These are phyloP conservation scores for Cercospora brassicicola DNA, from an alignment of 2,329 filamentous ascomycete species.

Conservation along the genomic window DNA sequence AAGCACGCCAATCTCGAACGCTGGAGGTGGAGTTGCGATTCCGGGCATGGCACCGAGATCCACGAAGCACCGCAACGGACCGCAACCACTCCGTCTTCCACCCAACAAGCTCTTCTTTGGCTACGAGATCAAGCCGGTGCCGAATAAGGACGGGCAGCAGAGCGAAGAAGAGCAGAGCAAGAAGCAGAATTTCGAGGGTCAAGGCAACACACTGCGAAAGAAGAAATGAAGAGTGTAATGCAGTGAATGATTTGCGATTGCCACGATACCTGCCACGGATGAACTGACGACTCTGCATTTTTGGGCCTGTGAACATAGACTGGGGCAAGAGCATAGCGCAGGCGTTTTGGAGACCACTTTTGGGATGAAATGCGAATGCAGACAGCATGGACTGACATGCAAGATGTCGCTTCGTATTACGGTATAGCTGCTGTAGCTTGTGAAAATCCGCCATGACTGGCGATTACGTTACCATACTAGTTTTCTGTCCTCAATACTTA, in stretches of 20 bases:
- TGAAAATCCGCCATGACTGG: neutral
- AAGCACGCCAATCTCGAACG: slow-evolving; percentile 62
- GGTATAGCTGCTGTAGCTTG: neutral
- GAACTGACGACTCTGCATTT: slow-evolving; percentile 11
- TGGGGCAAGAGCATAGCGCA: neutral
- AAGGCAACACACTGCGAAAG: slow-evolving; percentile 80
- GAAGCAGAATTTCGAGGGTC: slow-evolving; percentile 65
- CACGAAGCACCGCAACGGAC: slow-evolving; percentile 66
- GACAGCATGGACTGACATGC: neutral
- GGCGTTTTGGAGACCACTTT: neutral
- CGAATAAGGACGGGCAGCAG: slow-evolving; percentile 69
- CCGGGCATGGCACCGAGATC: slow-evolving; percentile 31
- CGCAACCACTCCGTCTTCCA: slow-evolving; percentile 78
- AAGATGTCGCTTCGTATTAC: neutral
- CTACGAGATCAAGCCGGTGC: slow-evolving; percentile 86
- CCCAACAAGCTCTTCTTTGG: slow-evolving; percentile 95
- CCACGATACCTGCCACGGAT: neutral
- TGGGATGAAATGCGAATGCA: neutral
- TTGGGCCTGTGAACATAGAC: slow-evolving; percentile 2
- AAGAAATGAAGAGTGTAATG: slow-evolving; percentile 54
- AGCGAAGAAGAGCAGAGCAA: slow-evolving; percentile 61
- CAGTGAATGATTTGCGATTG: neutral
- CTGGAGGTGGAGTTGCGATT: slow-evolving; percentile 43
- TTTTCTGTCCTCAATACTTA: neutral
- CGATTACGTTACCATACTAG: neutral